Percentiles rank a stretch among this genome's conserved stretches.
phyloP scores from a whole-genome alignment of 108 stramenopile genomes.

The Seminavis robusta region DNA sequence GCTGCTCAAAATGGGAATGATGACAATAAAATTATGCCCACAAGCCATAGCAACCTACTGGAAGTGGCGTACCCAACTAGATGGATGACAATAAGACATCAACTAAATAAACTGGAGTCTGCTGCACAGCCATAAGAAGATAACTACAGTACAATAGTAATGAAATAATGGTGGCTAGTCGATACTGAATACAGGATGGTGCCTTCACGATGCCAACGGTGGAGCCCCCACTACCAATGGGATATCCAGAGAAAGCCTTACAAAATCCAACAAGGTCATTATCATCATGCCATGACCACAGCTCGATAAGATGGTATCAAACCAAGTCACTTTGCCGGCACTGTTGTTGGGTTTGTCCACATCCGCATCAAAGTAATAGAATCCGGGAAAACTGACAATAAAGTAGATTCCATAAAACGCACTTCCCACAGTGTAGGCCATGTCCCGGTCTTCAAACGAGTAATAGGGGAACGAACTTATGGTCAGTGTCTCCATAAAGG shows the following conservation, averaged over 20 bases:
- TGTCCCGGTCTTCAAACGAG: slow-evolving; percentile 80
- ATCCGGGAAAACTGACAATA: slow-evolving; percentile 94
- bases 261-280: slow-evolving; percentile 87
- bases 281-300: slow-evolving; percentile 95
- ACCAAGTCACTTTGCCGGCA: slow-evolving; percentile 34
- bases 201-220: background rate
- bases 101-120: no score
- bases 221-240: slow-evolving; percentile 71
- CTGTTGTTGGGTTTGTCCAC: slow-evolving; percentile 37
- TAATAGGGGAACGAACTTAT: slow-evolving; percentile 96
- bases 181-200: no score
- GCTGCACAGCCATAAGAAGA: background rate
- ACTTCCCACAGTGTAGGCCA: slow-evolving; percentile 42
- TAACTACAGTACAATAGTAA: no score
- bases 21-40: no score
- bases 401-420: slow-evolving; percentile 99
- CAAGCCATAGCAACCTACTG: no score
- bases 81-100: no score
- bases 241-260: slow-evolving; percentile 79
- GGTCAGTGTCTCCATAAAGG: slow-evolving; percentile 97
- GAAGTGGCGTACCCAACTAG: no score
- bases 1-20: background rate
- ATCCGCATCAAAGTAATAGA: slow-evolving; percentile 73
- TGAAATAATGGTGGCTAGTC: no score
- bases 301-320: slow-evolving; percentile 75